These are phyloP conservation scores for Cercophora sp. DNA, from an alignment of 495 filamentous ascomycete genomes.

Conservation along the genomic window DNA sequence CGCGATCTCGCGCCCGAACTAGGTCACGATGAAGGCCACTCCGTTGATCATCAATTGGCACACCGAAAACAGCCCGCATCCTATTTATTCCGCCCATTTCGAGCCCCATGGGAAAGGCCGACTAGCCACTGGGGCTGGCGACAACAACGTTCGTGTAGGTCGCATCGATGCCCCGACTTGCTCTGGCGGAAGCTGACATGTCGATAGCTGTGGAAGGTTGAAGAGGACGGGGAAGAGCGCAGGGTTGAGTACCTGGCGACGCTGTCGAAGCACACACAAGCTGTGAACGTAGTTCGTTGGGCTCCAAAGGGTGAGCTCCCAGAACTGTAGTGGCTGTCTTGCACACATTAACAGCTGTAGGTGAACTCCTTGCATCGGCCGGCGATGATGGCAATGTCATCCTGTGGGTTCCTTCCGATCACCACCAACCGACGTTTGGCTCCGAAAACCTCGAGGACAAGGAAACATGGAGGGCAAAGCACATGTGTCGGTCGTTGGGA, in stretches of 20 bases:
- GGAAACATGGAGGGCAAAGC: constrained; percentile 93
- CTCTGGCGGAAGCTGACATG: neutral
- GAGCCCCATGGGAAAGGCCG: constrained; percentile 90
- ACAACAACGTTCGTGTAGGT: constrained; percentile 91
- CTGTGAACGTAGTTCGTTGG: constrained; percentile 97
- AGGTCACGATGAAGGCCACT: constrained; percentile 75
- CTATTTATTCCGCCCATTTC: constrained; percentile 94
- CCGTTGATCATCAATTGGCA: constrained; percentile 95
- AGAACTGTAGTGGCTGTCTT: no score
- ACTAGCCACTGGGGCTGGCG: constrained; percentile 89
- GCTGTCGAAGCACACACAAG: constrained; percentile 87
- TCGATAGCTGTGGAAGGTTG: constrained; percentile 83
- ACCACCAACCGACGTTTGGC: constrained; percentile 56
- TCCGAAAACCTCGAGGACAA: constrained; percentile 88
- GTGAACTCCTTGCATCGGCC: constrained; percentile 88
- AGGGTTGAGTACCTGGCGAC: constrained; percentile 89
- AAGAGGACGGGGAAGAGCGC: constrained; percentile 78
- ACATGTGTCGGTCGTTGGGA: constrained; percentile 91
- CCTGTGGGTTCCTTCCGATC: constrained; percentile 87
- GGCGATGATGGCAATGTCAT: constrained; percentile 97
- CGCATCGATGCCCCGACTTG: neutral
- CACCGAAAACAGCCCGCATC: constrained; percentile 80
- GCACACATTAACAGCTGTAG: constrained; percentile 54
- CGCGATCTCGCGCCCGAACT: constrained; percentile 4
- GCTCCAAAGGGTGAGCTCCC: constrained; percentile 71